These are phyloP conservation scores for Hemerocallis citrina DNA, from an alignment of 106 monocot genomes.

Conservation along the genomic window DNA sequence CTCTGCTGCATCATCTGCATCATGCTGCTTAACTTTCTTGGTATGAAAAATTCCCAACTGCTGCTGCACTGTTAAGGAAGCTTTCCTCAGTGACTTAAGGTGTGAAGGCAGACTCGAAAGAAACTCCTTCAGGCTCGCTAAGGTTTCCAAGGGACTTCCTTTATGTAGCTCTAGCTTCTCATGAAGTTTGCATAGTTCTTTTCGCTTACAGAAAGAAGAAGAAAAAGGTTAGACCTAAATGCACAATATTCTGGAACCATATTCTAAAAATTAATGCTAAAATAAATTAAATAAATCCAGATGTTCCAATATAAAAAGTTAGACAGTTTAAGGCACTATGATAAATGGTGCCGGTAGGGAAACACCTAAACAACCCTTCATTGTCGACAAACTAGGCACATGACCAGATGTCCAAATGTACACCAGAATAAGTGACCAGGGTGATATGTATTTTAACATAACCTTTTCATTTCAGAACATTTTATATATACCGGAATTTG, in stretches of 20 bases:
- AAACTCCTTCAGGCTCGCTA: constrained; percentile 73
- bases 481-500: no score
- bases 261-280: background rate
- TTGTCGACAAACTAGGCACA: no score
- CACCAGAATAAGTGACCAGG: no score
- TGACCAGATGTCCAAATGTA: no score
- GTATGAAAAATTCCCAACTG: constrained; percentile 85
- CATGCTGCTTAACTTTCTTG: constrained; percentile 86
- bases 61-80: constrained; percentile 88
- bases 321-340: background rate
- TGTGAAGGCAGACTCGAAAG: constrained; percentile 88
- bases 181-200: constrained; percentile 81
- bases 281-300: background rate
- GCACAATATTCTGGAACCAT: background rate
- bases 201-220: constrained; percentile 46
- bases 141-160: constrained; percentile 50
- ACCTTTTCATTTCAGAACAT: no score
- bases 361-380: no score
- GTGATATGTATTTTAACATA: no score
- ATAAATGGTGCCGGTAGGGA: no score
- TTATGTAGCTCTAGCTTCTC: constrained; percentile 75
- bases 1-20: constrained; percentile 82
- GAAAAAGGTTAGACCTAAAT: background rate
- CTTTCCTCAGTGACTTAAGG: constrained; percentile 94
- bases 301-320: background rate